Evolutionary conservation across 2,329 filamentous ascomycete genomes (phyloP).

Genomic region (Geoglossum cookeanum): DNA sequence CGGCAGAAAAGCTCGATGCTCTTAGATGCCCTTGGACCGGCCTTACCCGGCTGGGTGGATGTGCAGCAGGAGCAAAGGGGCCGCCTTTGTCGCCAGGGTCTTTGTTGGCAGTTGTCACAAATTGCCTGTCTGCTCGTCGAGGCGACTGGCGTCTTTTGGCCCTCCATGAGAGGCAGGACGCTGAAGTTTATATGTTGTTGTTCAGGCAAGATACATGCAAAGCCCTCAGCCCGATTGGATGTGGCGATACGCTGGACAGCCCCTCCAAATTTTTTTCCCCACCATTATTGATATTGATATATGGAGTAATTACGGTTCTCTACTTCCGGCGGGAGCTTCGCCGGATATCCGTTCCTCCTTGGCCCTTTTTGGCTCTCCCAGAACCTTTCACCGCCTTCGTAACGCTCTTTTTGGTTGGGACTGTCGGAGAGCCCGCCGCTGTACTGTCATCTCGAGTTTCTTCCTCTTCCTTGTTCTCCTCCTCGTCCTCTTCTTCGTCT

Average conservation of each 20-base stretch:
- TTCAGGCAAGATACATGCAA: neutral
- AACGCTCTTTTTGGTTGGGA: neutral
- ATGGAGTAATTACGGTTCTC: neutral
- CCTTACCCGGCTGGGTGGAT: neutral
- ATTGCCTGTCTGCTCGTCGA: neutral
- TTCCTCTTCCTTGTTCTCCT: conserved; percentile 11
- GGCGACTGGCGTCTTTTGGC: neutral
- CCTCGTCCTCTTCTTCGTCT: conserved; percentile 12
- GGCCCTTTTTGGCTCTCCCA: neutral
- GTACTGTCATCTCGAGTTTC: conserved; percentile 15
- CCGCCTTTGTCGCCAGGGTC: neutral
- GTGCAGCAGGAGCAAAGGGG: neutral
- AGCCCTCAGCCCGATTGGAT: neutral
- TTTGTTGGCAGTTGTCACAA: neutral
- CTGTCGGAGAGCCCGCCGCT: conserved; percentile 1
- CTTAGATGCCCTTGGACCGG: neutral
- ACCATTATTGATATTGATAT: neutral
- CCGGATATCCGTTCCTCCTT: conserved; percentile 2
- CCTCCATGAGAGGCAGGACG: neutral
- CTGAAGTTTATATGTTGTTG: neutral
- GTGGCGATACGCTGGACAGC: neutral
- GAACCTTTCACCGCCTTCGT: conserved; percentile 1
- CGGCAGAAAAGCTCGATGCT: neutral
- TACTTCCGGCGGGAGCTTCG: conserved; percentile 3
- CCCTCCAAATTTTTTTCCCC: neutral